Base-by-base conservation (phyloP, 2,329 filamentous ascomycete species). In the Pseudogymnoascus sp. region DNA sequence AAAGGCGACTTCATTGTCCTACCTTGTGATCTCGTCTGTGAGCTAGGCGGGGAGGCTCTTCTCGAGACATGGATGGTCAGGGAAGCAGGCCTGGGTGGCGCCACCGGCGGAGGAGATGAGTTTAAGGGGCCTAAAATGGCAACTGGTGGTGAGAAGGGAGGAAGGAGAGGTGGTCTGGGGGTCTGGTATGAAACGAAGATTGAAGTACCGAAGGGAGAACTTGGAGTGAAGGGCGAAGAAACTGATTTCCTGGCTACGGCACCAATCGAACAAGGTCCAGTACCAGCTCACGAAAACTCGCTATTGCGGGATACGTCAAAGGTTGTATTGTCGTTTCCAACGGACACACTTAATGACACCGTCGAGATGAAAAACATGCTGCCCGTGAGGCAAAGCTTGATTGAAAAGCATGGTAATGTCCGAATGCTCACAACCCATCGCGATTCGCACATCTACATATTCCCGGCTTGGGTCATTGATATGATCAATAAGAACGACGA, bases 391-490 rank as follows among this genome's bases (percentile, higher is more conserved):
- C 88, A 93, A 69, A 85, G 86, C 3, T 79, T 97, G 30, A 77
- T 97, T 11, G 82, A 85, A 62, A 84, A 84, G 66, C 87, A 96
- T 69, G 85, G 90, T 8, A 84, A 85, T 35, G 79, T 96, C 41
- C 87, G 87, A 67, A 88, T 97, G 80, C 80, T 92, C 63, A 93
- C 86, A 12, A 90, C 87, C 3, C 88, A 95, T 72, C 84, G 94
- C 41, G 93, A 97, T 72, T 90, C 93, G 0, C 93, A 97, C 71
- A 88, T 97, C 62, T 99, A 99, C 74, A 85, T 99, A 64, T 90
- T 99, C 66, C 94, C 94, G 0, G 85, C 85, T 66, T 97, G 94
- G 93, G 82, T 96, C 7, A 83, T 96, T 69, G 87, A 95, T 60
- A 89, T 96, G 72, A 84, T 95, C 41, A 82, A 84, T 62, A 79